Evolutionary conservation across 2,329 filamentous ascomycete species (phyloP), one percentile per base, ranked within the genome.

Genomic region (Phyllosticta citriasiana): DNA sequence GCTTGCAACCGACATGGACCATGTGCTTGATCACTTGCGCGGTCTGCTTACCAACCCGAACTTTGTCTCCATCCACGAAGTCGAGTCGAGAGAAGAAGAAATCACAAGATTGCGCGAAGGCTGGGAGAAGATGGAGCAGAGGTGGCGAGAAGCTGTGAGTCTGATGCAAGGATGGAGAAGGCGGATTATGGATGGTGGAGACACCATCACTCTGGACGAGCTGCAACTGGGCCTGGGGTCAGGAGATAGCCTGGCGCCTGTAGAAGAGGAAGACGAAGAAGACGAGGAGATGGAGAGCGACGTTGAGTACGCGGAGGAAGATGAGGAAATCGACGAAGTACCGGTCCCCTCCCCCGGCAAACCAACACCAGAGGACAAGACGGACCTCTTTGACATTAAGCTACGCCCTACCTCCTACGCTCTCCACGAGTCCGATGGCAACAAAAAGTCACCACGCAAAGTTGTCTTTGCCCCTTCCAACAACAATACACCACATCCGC

Each of bases 161-260:
- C 84, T 99, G 76, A 96, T 99, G 78, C 90, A 97, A 65, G 86
- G 88, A 35, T 97, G 94, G 93, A 86, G 92, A 63, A 88, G 85
- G 71, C 83, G 90, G 52, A 91, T 96, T 83, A 84, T 84, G 16
- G 81, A 80, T 57, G 86, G 83, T 65, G 88, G 87, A 4, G 82
- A 85, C 63, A 84, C 87, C 0, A 84, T 93, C 65, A 86, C 89
- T 67, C 72, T 81, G 19, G 78, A 80, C 16, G 80, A 80, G 64
- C 69, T 81, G 50, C 85, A 84, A 70, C 84, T 86, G 79, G 87
- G 88, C 1, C 70, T 80, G 47, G 76, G 76, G 0, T 74, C 91
- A 50, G 81, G 83, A 5, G 77, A 87, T 19, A 68, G 76, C 56
- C 63, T 78, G 62, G 64, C 71, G 54, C 63, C 69, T 56, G 63